A percentile compares a stretch with the other conserved stretches of the same genome.
These are phyloP conservation scores for Talaromyces pinophilus DNA, from an alignment of 2,329 filamentous ascomycete species.

Conservation along the genomic window DNA sequence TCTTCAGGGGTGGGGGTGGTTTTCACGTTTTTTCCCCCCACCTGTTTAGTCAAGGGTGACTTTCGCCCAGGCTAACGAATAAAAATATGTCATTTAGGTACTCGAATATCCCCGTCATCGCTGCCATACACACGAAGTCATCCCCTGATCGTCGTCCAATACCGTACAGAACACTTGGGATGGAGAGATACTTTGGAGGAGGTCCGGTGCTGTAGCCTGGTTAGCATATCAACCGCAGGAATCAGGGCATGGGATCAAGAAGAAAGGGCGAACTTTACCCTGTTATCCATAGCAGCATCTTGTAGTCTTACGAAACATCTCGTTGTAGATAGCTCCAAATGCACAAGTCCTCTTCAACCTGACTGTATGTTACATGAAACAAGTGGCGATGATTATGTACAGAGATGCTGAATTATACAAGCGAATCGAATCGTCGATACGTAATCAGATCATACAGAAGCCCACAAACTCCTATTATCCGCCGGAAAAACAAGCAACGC, in stretches of 20 bases:
- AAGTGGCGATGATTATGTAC: neutral
- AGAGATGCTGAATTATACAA: neutral
- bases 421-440: neutral
- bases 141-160: neutral
- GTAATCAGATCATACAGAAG: constrained; percentile 13
- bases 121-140: neutral
- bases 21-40: neutral
- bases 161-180: neutral
- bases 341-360: neutral
- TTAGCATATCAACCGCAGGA: neutral
- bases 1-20: neutral
- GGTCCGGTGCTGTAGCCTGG: neutral
- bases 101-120: neutral
- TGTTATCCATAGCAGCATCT: neutral
- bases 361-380: neutral
- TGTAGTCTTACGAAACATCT: neutral
- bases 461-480: constrained; percentile 63
- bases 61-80: neutral
- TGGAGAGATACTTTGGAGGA: neutral
- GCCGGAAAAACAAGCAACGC: constrained; percentile 86
- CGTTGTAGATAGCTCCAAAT: neutral
- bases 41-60: neutral
- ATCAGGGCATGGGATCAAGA: neutral
- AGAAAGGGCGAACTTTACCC: neutral
- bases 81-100: neutral